Percentiles rank a stretch among this genome's conserved stretches.
These are phyloP conservation scores for Beauveria sp. DNA, from an alignment of 2,329 filamentous ascomycete species.

Conservation along the genomic window DNA sequence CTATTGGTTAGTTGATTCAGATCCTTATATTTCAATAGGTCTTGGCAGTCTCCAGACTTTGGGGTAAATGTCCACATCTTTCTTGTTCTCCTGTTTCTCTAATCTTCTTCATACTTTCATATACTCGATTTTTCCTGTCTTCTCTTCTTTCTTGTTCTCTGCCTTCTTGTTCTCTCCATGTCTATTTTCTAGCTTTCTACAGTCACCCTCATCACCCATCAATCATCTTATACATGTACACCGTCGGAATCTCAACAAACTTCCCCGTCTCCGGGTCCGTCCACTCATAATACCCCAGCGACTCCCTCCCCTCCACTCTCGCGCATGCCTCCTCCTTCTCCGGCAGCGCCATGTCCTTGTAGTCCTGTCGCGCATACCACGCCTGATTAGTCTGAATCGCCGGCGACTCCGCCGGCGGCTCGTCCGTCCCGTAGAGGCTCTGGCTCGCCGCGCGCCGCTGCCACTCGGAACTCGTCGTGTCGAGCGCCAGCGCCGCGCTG, in stretches of 20 bases:
- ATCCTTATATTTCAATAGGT: too few species aligned
- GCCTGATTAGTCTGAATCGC: constrained; percentile 22
- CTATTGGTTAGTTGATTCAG: too few species aligned
- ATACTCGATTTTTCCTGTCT: too few species aligned
- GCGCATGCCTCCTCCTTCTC: constrained; percentile 8
- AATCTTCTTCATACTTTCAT: too few species aligned
- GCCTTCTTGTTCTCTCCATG: too few species aligned
- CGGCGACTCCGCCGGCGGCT: constrained; percentile 19
- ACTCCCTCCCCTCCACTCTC: constrained; percentile 7
- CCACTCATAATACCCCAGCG: constrained; percentile 10
- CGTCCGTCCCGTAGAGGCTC: constrained; percentile 20
- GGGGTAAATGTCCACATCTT: too few species aligned
- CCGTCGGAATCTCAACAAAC: constrained; percentile 11
- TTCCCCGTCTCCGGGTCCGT: constrained; percentile 12
- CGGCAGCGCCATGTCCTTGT: constrained; percentile 11
- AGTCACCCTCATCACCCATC: background rate
- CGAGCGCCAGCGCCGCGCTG: constrained; percentile 27
- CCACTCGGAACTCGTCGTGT: constrained; percentile 25
- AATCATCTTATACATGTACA: constrained; percentile 21
- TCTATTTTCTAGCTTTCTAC: too few species aligned
- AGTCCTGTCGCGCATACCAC: constrained; percentile 25
- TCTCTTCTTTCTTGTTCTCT: too few species aligned
- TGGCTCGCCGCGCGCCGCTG: constrained; percentile 20
- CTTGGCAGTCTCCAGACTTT: too few species aligned
- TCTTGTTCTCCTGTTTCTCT: too few species aligned